These are phyloP conservation scores for Lachnellula arida DNA, from an alignment of 2,329 filamentous ascomycete genomes.

Conservation along the genomic window DNA sequence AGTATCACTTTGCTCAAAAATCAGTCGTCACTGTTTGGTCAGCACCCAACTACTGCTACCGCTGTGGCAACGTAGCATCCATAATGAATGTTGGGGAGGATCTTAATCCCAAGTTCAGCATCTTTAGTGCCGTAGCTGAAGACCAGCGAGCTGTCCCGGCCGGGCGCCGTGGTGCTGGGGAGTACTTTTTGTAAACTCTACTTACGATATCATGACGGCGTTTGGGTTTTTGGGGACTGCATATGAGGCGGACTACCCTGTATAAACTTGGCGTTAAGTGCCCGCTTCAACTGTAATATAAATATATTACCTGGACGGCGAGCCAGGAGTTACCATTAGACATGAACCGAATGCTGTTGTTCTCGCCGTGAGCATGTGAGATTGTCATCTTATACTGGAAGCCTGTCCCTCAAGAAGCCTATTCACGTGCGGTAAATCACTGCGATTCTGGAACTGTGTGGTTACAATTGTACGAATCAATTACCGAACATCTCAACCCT, in stretches of 20 bases:
- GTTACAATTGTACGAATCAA: too few relatives aligned
- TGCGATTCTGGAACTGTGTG: too few relatives aligned
- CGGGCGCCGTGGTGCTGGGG: conserved; percentile 60
- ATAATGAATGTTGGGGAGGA: conserved; percentile 90
- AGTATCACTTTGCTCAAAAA: conserved; percentile 93
- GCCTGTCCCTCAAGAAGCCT: too few relatives aligned
- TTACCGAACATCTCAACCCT: too few relatives aligned
- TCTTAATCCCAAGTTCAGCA: conserved; percentile 85
- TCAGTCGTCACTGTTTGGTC: conserved; percentile 79
- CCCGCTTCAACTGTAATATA: background rate
- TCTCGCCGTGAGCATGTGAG: too few relatives aligned
- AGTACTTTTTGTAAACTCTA: conserved; percentile 56
- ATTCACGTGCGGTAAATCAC: too few relatives aligned
- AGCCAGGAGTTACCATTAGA: background rate
- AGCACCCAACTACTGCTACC: conserved; percentile 44
- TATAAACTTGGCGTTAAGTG: background rate
- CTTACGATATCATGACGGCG: background rate
- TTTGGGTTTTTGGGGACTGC: background rate
- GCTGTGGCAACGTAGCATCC: conserved; percentile 54
- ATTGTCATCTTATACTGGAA: too few relatives aligned
- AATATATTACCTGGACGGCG: background rate
- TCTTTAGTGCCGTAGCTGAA: conserved; percentile 85
- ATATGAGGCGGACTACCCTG: background rate
- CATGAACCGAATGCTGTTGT: too few relatives aligned
- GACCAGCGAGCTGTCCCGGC: conserved; percentile 76